phyloP scores from a whole-genome alignment of 768 basidiomycete genomes.

The Tulasnella sp. region DNA sequence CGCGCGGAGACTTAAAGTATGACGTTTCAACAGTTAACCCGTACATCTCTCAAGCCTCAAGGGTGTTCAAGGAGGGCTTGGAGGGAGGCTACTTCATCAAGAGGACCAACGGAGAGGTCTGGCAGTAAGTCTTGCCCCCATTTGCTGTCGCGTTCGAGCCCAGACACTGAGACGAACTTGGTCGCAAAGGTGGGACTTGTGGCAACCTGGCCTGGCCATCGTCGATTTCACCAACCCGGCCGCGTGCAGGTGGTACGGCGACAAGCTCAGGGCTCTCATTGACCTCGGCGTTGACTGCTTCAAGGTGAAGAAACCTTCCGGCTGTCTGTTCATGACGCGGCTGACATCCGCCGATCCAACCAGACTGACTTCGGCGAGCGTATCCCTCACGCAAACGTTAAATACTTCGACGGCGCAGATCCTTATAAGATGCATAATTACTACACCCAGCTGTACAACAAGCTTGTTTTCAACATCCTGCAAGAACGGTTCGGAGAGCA shows the following conservation, averaged over 20 bases:
- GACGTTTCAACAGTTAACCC: slow-evolving; percentile 39
- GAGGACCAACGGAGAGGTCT: slow-evolving; percentile 52
- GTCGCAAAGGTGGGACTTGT: slow-evolving; percentile 49
- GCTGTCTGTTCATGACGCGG: not conserved
- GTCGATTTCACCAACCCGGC: slow-evolving; percentile 63
- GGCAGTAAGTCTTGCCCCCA: slow-evolving; percentile 34
- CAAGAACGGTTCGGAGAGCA: slow-evolving; percentile 56
- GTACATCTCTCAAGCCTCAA: slow-evolving; percentile 45
- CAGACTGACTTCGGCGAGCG: slow-evolving; percentile 72
- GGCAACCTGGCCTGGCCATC: slow-evolving; percentile 51
- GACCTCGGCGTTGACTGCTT: slow-evolving; percentile 55
- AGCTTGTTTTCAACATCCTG: slow-evolving; percentile 62
- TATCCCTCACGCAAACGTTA: slow-evolving; percentile 61
- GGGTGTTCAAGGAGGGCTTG: slow-evolving; percentile 64
- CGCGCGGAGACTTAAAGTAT: not conserved
- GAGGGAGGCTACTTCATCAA: slow-evolving; percentile 69
- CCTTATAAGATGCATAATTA: slow-evolving; percentile 66
- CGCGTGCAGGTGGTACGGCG: slow-evolving; percentile 50
- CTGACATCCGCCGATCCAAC: not conserved
- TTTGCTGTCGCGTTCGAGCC: not conserved
- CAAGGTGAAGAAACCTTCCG: slow-evolving; percentile 31
- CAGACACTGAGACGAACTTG: not conserved
- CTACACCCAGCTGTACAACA: slow-evolving; percentile 65
- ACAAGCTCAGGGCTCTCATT: slow-evolving; percentile 37
- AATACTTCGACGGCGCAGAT: slow-evolving; percentile 63